Percentiles rank a stretch among this genome's conserved stretches.
Conservation (phyloP, 177 flowering plant species). For the Vitis hybrid region DNA sequence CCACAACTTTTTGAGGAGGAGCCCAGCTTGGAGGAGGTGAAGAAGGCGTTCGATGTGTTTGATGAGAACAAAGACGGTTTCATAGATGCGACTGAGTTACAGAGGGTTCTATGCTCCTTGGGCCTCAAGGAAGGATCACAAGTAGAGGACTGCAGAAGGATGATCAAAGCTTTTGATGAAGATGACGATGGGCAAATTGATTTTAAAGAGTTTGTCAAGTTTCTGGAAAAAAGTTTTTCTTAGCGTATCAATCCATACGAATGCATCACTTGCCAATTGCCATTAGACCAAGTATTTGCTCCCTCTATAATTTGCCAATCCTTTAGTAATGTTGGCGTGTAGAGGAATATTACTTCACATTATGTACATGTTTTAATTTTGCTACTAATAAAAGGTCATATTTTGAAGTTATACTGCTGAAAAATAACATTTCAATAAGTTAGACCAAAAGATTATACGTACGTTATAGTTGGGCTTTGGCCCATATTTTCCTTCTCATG, state of each 20-base stretch:
- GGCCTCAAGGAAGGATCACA: constrained; percentile 10
- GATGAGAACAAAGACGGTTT: constrained; percentile 33
- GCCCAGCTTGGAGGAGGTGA: constrained; percentile 29
- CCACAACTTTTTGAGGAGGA: constrained; percentile 16
- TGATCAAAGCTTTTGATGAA: constrained; percentile 24
- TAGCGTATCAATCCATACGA: not conserved
- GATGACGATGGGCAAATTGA: constrained; percentile 27
- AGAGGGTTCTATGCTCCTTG: constrained; percentile 17
- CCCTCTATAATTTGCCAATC: constrained; percentile 2
- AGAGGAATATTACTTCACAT: no score
- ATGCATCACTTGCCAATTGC: no score
- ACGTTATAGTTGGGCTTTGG: no score
- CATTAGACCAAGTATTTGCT: not conserved
- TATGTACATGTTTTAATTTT: no score
- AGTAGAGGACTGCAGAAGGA: constrained; percentile 18
- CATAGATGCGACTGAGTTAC: constrained; percentile 24
- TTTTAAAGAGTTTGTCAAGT: constrained; percentile 21
- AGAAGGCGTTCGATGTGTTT: constrained; percentile 32
- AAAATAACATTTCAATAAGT: no score
- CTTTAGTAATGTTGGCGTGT: no score
- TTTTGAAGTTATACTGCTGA: no score
- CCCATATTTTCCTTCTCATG: no score
- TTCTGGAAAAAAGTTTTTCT: constrained; percentile 9
- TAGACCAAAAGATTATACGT: no score
- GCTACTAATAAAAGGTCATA: no score